These are phyloP conservation scores for Samsoniella hepiali DNA, from an alignment of 2,329 filamentous ascomycete genomes.

Conservation along the genomic window DNA sequence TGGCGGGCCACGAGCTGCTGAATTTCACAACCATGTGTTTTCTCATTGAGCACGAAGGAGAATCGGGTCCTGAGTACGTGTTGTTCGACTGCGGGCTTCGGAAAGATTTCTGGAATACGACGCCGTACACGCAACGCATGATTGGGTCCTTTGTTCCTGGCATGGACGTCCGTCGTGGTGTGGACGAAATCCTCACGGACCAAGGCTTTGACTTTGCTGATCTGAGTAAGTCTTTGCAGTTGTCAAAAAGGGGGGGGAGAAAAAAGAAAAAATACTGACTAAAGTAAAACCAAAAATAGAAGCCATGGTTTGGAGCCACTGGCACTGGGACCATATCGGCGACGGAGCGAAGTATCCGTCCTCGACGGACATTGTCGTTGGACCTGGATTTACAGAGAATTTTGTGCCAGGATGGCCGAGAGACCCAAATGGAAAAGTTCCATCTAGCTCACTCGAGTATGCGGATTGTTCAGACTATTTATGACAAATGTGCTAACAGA, in stretches of 20 bases:
- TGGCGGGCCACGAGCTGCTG: constrained; percentile 22
- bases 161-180: constrained; percentile 19
- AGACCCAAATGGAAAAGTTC: constrained; percentile 32
- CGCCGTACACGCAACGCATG: background rate
- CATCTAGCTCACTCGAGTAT: constrained; percentile 35
- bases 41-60: constrained; percentile 17
- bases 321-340: constrained; percentile 52
- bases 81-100: constrained; percentile 22
- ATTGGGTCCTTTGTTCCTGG: constrained; percentile 16
- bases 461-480: background rate
- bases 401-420: constrained; percentile 47
- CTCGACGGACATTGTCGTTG: constrained; percentile 47
- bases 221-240: constrained; percentile 13
- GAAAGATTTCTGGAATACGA: constrained; percentile 23
- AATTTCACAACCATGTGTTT: constrained; percentile 23
- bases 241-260: too few relatives aligned
- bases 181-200: constrained; percentile 22
- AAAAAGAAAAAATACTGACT: too few relatives aligned
- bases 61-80: constrained; percentile 8
- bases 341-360: constrained; percentile 45
- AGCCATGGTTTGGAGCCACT: constrained; percentile 36
- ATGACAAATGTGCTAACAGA: background rate
- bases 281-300: background rate
- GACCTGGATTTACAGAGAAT: constrained; percentile 46
- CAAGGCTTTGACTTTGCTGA: constrained; percentile 16